Evolutionary conservation across 306 rosid genomes (phyloP), one percentile per base, ranked within the genome.

Genomic region (Fragaria vesca): DNA sequence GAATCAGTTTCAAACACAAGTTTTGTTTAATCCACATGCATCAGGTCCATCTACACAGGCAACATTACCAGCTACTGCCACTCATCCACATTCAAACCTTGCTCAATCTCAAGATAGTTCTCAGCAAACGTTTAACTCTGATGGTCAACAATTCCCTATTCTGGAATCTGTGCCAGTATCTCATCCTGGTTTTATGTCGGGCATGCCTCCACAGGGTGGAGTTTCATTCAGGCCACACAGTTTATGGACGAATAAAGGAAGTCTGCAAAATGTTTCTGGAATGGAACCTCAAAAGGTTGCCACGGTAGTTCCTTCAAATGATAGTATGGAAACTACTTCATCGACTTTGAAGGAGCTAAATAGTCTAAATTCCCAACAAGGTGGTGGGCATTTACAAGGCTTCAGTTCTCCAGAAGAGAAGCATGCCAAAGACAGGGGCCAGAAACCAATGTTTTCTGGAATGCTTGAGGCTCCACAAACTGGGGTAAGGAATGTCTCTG

Each of bases 1-100:
- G 75, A 86, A 85, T 83, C 84, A 83, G 74, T 79, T 61, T 82
- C 86, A 80, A 82, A 83, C 61, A 54, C 86, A 78, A 51, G 42
- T 17, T 66, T 50, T 63, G 69, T 78, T 84, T 30, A 72, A 68
- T 77, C 76, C 65, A 69, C 71, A 85, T 10, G 74, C n/a, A 69
- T 60, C 74, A 47, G 43, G 69, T 50, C 48, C 79, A 50, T 82
- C 85, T 85, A 43, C 72, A 18, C 83, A 75, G 74, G 80, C 82
- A 80, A 52, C 82, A 43, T 73, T 80, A 42, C 78, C 79, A 60
- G 77, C 71, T 66, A 57, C 75, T 43, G 43, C 82, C 67, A 34
- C 73, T 47, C 78, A 80, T 81, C 71, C 82, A 72, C 73, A 81
- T 20, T 75, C 72, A 58, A 79, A 76, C 79, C 78, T 48, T 36